These are phyloP conservation scores for Marasmius fiardii DNA, from an alignment of 1,284 basidiomycete genomes.

Conservation along the genomic window DNA sequence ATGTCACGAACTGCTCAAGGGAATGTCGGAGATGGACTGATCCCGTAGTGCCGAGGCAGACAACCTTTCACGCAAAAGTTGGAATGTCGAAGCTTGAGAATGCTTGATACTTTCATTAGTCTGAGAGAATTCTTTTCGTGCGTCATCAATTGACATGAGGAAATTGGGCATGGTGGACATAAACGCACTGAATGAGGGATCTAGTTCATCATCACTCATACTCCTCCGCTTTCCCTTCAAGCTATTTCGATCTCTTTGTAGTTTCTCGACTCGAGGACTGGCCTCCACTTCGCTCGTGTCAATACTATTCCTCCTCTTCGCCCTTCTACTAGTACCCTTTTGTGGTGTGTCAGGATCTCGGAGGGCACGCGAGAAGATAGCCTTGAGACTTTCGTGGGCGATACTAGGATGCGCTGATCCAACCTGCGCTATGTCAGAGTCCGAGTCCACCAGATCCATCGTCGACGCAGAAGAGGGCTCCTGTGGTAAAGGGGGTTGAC, in stretches of 20 bases:
- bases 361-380: conserved; percentile 59
- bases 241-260: conserved; percentile 38
- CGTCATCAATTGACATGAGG: conserved; percentile 6
- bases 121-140: neutral
- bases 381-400: conserved; percentile 54
- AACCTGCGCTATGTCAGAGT: conserved; percentile 46
- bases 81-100: conserved; percentile 45
- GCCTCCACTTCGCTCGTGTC: conserved; percentile 59
- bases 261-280: conserved; percentile 40
- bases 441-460: conserved; percentile 50
- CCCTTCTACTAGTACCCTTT: conserved; percentile 27
- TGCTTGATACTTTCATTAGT: conserved; percentile 3
- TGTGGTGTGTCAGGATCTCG: conserved; percentile 61
- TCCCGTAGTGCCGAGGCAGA: conserved; percentile 33
- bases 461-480: conserved; percentile 31
- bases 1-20: conserved; percentile 25
- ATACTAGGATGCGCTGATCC: conserved; percentile 42
- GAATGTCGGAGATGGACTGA: conserved; percentile 4
- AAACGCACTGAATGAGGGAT: conserved; percentile 49
- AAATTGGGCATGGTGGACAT: conserved; percentile 7
- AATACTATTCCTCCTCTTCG: conserved; percentile 51
- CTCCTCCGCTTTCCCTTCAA: conserved; percentile 53
- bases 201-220: conserved; percentile 66
- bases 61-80: conserved; percentile 47
- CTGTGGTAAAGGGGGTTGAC: conserved; percentile 27